phyloP scores from a whole-genome alignment of 2,329 filamentous ascomycete species.

The Chrysoporthe deuterocubensis region DNA sequence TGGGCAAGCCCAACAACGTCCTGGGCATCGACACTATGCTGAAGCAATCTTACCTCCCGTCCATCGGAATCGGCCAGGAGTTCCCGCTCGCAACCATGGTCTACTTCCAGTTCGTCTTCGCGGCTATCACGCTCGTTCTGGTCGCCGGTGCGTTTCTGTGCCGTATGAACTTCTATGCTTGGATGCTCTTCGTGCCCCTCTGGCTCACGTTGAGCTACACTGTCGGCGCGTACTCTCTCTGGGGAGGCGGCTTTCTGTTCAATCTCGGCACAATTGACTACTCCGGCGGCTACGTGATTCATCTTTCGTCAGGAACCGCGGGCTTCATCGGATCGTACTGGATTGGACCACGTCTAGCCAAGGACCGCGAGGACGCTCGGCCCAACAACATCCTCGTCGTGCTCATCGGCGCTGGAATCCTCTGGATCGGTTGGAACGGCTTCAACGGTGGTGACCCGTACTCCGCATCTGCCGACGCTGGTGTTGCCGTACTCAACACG shows the following conservation, averaged over 20 bases:
- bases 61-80: conserved; percentile 44
- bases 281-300: conserved; percentile 57
- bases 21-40: conserved; percentile 49
- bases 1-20: conserved; percentile 50
- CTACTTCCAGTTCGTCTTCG: conserved; percentile 59
- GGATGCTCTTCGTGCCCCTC: conserved; percentile 56
- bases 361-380: conserved; percentile 48
- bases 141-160: conserved; percentile 51
- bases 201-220: conserved; percentile 45
- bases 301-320: conserved; percentile 55
- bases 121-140: conserved; percentile 53
- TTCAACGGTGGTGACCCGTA: conserved; percentile 60
- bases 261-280: conserved; percentile 54
- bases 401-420: conserved; percentile 52
- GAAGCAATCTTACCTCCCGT: conserved; percentile 46
- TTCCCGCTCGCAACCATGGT: conserved; percentile 54
- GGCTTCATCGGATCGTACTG: conserved; percentile 52
- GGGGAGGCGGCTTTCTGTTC: conserved; percentile 35
- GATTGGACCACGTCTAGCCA: conserved; percentile 50
- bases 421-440: conserved; percentile 58
- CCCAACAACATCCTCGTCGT: conserved; percentile 52
- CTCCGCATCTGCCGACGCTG: conserved; percentile 51
- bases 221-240: conserved; percentile 27
- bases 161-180: conserved; percentile 55
- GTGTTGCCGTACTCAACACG: conserved; percentile 55